A percentile compares a stretch with the other conserved stretches of the same genome.
Conservation (phyloP, 75 land plant genomes). For the Larix kaempferi region DNA sequence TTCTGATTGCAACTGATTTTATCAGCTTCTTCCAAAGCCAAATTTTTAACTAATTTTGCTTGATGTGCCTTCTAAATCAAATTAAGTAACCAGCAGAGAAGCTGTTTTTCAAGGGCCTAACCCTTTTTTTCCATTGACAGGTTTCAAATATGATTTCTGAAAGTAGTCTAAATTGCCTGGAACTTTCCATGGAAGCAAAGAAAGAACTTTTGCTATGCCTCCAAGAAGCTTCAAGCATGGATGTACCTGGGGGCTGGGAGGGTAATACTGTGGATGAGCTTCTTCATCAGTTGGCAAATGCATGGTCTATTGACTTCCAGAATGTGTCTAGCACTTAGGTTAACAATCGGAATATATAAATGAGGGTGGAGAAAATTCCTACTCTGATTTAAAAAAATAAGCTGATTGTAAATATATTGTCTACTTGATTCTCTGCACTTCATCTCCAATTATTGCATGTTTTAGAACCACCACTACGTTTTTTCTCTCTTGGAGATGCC, state of each 20-base stretch:
- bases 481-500: too few relatives aligned
- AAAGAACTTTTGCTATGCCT: conserved; percentile 65
- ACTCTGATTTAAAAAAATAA: too few relatives aligned
- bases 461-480: too few relatives aligned
- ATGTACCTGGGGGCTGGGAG: conserved; percentile 86
- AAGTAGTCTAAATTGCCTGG: conserved; percentile 62
- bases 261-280: conserved; percentile 76
- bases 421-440: not conserved
- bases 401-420: not conserved
- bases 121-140: conserved; percentile 31
- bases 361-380: not conserved
- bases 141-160: conserved; percentile 66
- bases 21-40: not conserved
- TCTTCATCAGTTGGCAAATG: conserved; percentile 69
- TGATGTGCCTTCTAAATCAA: too few relatives aligned
- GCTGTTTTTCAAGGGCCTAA: too few relatives aligned
- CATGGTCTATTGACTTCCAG: conserved; percentile 71
- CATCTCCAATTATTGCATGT: too few relatives aligned
- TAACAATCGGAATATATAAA: not conserved
- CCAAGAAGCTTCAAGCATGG: conserved; percentile 68
- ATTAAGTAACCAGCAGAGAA: not conserved
- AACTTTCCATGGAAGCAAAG: conserved; percentile 61
- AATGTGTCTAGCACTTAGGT: conserved; percentile 20
- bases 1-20: not conserved
- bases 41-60: not conserved